Conservation (phyloP, 2,329 filamentous ascomycete genomes). For the Teratosphaeria pseudoeucalypti region DNA sequence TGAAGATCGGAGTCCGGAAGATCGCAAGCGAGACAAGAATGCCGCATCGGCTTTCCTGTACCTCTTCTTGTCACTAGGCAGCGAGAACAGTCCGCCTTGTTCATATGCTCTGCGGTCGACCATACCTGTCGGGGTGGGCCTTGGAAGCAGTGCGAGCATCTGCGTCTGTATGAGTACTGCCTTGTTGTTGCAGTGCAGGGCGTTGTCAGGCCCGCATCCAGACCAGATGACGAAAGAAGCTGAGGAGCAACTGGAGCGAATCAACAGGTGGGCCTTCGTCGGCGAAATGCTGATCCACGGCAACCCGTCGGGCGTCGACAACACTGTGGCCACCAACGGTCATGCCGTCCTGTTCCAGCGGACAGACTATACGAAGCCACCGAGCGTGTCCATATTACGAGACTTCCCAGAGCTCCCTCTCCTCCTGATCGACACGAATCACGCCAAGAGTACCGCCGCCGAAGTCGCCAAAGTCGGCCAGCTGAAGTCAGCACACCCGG, state of each 20-base stretch:
- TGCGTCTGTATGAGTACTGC: constrained; percentile 79
- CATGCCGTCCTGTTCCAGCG: constrained; percentile 90
- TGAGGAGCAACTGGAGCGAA: constrained; percentile 81
- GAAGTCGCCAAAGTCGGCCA: constrained; percentile 80
- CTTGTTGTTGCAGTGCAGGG: constrained; percentile 70
- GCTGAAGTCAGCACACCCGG: constrained; percentile 61
- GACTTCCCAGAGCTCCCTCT: constrained; percentile 88
- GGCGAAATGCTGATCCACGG: constrained; percentile 96
- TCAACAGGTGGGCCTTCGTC: constrained; percentile 97
- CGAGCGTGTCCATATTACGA: constrained; percentile 64
- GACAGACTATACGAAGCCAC: constrained; percentile 59
- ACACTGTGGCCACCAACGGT: constrained; percentile 86
- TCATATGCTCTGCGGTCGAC: constrained; percentile 88
- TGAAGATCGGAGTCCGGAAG: constrained; percentile 51
- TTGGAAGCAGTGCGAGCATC: constrained; percentile 91
- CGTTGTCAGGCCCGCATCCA: constrained; percentile 79
- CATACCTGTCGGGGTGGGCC: constrained; percentile 80
- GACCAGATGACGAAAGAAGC: constrained; percentile 84
- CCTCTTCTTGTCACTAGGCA: constrained; percentile 79
- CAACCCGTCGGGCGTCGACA: constrained; percentile 92
- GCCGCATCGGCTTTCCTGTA: constrained; percentile 85
- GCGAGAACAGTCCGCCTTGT: constrained; percentile 65
- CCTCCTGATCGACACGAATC: constrained; percentile 78
- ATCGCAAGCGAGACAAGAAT: constrained; percentile 72
- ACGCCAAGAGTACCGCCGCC: constrained; percentile 71